Conservation (phyloP, 2,329 filamentous ascomycete genomes). For the Ceratocystis lukuohia region DNA sequence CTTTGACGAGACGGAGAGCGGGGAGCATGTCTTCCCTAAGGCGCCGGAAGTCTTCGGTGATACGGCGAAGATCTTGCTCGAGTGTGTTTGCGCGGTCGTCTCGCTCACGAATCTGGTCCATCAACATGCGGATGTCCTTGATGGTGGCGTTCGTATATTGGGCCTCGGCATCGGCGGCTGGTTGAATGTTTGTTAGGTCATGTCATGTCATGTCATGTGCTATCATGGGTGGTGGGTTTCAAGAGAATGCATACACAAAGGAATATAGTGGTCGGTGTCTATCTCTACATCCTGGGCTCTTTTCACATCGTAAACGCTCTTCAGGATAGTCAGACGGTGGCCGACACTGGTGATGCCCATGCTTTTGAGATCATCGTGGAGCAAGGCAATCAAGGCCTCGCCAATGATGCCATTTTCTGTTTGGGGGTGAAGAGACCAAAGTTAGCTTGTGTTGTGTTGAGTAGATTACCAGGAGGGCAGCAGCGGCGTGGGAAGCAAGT, state of each 20-base stretch:
- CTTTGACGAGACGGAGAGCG: conserved; percentile 79
- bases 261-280: conserved; percentile 87
- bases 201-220: not conserved
- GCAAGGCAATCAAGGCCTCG: conserved; percentile 74
- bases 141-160: conserved; percentile 79
- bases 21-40: conserved; percentile 85
- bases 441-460: conserved; percentile 2
- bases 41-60: conserved; percentile 79
- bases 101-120: conserved; percentile 75
- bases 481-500: conserved; percentile 19
- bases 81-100: conserved; percentile 79
- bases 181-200: conserved; percentile 17
- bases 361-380: conserved; percentile 87
- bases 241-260: conserved; percentile 54
- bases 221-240: not conserved
- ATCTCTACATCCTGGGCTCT: conserved; percentile 82
- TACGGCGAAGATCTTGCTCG: conserved; percentile 68
- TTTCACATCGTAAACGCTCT: conserved; percentile 93
- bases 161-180: conserved; percentile 78
- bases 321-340: conserved; percentile 86
- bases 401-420: conserved; percentile 89
- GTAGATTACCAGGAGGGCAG: not conserved
- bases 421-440: conserved; percentile 8
- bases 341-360: conserved; percentile 89
- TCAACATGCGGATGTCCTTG: conserved; percentile 82